A percentile compares a stretch with the other conserved stretches of the same genome.
Evolutionary conservation across 2,329 filamentous ascomycete species (phyloP).

Genomic region (Gremmenia infestans): DNA sequence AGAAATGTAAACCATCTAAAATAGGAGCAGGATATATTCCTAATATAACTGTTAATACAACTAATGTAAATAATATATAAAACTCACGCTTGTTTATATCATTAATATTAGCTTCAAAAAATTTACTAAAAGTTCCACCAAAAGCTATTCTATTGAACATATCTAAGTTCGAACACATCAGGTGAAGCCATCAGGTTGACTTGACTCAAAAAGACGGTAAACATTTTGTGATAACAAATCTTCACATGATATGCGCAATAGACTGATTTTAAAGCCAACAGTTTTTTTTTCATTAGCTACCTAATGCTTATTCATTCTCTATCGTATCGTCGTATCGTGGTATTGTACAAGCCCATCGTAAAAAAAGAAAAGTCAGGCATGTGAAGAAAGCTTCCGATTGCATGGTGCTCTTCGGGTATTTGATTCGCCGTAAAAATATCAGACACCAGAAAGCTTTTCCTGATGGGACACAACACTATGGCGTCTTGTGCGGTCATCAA

Average conservation of each 20-base stretch:
- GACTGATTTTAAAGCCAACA: too few relatives aligned
- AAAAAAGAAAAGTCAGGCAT: neutral
- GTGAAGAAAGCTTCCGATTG: constrained; percentile 7
- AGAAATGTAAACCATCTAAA: constrained; percentile 34
- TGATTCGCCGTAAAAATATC: neutral
- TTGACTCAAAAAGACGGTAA: too few relatives aligned
- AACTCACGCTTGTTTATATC: constrained; percentile 34
- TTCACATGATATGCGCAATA: too few relatives aligned
- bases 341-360: neutral
- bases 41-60: constrained; percentile 32
- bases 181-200: too few relatives aligned
- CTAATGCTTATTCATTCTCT: too few relatives aligned
- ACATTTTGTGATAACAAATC: too few relatives aligned
- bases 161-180: constrained; percentile 1
- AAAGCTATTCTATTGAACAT: constrained; percentile 34
- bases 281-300: too few relatives aligned
- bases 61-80: constrained; percentile 32
- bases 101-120: constrained; percentile 30
- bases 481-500: constrained; percentile 41
- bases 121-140: constrained; percentile 31
- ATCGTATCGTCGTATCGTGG: neutral
- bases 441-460: constrained; percentile 36
- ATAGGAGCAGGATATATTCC: constrained; percentile 33
- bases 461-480: constrained; percentile 44
- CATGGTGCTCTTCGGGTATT: constrained; percentile 10